Evolutionary conservation across 257 asterid genomes (phyloP), one percentile per base, ranked within the genome.

Genomic region (Osmanthus fragrans): DNA sequence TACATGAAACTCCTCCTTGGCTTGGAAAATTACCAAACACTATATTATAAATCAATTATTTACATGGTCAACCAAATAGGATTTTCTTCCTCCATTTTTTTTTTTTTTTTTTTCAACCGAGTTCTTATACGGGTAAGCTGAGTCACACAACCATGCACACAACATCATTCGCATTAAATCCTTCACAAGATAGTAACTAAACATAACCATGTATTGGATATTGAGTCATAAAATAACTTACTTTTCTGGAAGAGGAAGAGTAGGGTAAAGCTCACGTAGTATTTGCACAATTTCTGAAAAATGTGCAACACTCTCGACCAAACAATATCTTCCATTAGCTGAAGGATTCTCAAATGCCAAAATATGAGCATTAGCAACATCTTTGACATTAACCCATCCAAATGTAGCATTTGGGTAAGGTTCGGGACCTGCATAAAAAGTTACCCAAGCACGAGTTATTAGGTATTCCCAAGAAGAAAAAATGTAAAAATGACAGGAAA

Each of bases 321-420:
- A 6, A 72, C 87, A 88, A 47, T 91, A 91, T 79, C 97, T 86
- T 71, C 97, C 96, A 76, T 78, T 84, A 68, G 97, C 97, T 0
- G 85, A 81, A 60, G 91, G 87, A 70, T 85, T 88, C 84, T 92
- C 97, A 64, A 74, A 87, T 30, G 92, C 96, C 9, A 88, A 80
- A 84, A 92, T 81, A 73, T 92, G 97, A 19, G 97, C 95, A 54
- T 84, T 77, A 9, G 95, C 96, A 34, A 91, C 97, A 79, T 92
- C 97, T 77, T 76, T 90, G 11, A 92, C 97, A 70, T 91, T 80
- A 7, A 90, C 88, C 96, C 94, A 88, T 56, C 95, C 90, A 74
- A 73, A 51, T 21, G 86, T 60, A 39, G 79, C 70, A 77, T 89
- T 88, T 58, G 89, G 89, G 75, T 73, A 93, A 64, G 94, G 78